Base-by-base conservation (phyloP, 2,329 filamentous ascomycete species). In the Thermothelomyces thermophilus region DNA sequence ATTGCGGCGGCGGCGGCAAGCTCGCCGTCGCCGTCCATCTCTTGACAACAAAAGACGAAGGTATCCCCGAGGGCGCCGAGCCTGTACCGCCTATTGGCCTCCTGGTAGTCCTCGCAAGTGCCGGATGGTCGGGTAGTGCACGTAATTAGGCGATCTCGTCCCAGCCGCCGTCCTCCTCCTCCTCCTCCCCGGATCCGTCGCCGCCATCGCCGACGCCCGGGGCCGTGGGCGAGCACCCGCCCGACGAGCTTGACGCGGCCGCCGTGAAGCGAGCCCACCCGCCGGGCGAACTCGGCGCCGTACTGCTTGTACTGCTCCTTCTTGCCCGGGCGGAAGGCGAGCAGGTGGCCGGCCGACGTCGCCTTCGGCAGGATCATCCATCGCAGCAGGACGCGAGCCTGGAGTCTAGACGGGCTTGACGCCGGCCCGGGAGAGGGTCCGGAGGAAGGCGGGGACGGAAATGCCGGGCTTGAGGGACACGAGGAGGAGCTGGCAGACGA, bases 231-330 rank as follows among this genome's bases (percentile, higher is more conserved):
- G 2, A 46, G 14, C 31, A 46, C 20, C 22, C 43, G 20, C 10
- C 43, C 43, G 33, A 46, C 43, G 9, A 46, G n/a, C 43, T 46
- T 46, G 33, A 46, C 43, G 22, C 14, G 20, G 20, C 43, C 43
- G 2, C 43, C 43, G 34, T 46, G 34, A 20, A 14, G 33, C 14
- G 43, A 36, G 8, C 43, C 43, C 13, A 37, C 33, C 7, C 43
- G 34, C 43, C 7, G 28, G 2, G 43, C 37, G 34, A 46, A 46
- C 34, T 46, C 43, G 10, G 33, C 20, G 14, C 43, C 43, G 33
- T 46, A 46, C 20, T 36, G 33, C 33, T 46, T 46, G 43, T 46
- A 46, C 22, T 46, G 43, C 20, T 36, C 43, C 33, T 37, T 36
- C 43, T 37, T 46, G 22, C 34, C 33, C 9, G 43, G 43, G n/a